Evolutionary conservation across 2,329 filamentous ascomycete species (phyloP), one percentile per base, ranked within the genome.

Genomic region (Seiridium unicorne): DNA sequence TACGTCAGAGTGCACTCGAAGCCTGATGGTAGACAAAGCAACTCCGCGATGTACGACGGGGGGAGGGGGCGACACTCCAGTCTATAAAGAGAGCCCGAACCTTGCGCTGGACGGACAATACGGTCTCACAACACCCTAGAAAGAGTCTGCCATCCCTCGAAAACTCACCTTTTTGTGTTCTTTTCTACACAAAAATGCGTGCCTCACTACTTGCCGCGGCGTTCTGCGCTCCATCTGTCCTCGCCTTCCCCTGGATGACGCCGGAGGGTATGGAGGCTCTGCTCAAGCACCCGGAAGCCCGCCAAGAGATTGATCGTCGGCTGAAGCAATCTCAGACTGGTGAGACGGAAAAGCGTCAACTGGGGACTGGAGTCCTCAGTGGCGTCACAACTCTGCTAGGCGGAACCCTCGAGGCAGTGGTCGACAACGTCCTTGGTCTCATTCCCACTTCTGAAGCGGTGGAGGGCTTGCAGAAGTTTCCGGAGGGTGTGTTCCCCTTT

Each of bases 211-310:
- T 63, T 5, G 32, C 44, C 34, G 54, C 42, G n/a, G 60, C 62
- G 11, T 51, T 62, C 42, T 42, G 57, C 35, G 60, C 44, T 13
- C 36, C 57, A 4, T 53, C 38, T 51, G 49, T 42, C 6, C 7
- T 62, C 3, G 60, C 60, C 18, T 63, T 62, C 18, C 62, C 62
- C 3, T 63, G 62, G 62, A 58, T 62, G 62, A 57, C 57, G 7
- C 60, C 60, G 5, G 60, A 62, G 26, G 62, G 62, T 11, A 53
- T 63, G 32, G 36, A 56, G 4, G 58, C 60, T 58, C 57, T 63
- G 10, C 54, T 63, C 48, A 63, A 62, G n/a, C 60, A 63, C 36
- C 62, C 62, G 2, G 60, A 61, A 5, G 62, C 62, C 11, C 62
- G 60, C 35, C 47, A n/a, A 18, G 62, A 59, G 44, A 60, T 63